A percentile compares a stretch with the other conserved stretches of the same genome.
These are phyloP conservation scores for Ophiosphaerella narmari DNA, from an alignment of 2,329 filamentous ascomycete genomes.

Conservation along the genomic window DNA sequence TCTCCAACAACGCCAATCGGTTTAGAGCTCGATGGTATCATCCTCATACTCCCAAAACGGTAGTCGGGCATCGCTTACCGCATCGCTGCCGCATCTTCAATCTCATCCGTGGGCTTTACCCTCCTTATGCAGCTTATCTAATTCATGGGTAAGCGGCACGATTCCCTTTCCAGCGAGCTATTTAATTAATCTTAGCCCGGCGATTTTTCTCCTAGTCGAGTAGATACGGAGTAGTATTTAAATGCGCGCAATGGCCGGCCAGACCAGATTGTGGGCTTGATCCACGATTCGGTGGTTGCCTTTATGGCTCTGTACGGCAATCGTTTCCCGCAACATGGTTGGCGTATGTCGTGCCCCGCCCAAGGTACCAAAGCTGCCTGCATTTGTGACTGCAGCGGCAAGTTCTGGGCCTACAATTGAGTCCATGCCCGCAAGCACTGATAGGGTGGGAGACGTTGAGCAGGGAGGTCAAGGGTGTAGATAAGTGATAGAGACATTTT, in stretches of 20 bases:
- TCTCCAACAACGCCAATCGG: constrained; percentile 34
- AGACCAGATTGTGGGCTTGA: constrained; percentile 28
- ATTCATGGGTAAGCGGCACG: constrained; percentile 26
- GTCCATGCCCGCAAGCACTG: constrained; percentile 36
- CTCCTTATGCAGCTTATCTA: constrained; percentile 30
- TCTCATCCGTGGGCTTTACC: constrained; percentile 36
- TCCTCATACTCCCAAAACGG: neutral
- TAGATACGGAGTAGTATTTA: constrained; percentile 28
- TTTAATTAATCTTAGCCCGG: constrained; percentile 33
- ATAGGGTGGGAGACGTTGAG: constrained; percentile 31
- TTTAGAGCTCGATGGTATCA: constrained; percentile 6
- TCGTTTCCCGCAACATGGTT: constrained; percentile 32
- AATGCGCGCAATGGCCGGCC: constrained; percentile 30
- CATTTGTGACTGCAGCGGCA: constrained; percentile 31
- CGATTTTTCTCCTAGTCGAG: constrained; percentile 33
- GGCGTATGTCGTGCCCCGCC: constrained; percentile 32
- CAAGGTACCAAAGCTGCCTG: constrained; percentile 31
- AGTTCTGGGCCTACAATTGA: constrained; percentile 27
- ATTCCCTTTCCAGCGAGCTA: constrained; percentile 24
- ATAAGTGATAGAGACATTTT: constrained; percentile 16
- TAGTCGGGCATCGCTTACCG: constrained; percentile 13
- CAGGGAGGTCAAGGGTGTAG: constrained; percentile 26
- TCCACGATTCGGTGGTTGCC: constrained; percentile 26
- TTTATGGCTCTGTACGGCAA: constrained; percentile 25
- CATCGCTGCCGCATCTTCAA: constrained; percentile 29